phyloP scores from a whole-genome alignment of 495 filamentous ascomycete species.

The Penicillium robsamsonii region DNA sequence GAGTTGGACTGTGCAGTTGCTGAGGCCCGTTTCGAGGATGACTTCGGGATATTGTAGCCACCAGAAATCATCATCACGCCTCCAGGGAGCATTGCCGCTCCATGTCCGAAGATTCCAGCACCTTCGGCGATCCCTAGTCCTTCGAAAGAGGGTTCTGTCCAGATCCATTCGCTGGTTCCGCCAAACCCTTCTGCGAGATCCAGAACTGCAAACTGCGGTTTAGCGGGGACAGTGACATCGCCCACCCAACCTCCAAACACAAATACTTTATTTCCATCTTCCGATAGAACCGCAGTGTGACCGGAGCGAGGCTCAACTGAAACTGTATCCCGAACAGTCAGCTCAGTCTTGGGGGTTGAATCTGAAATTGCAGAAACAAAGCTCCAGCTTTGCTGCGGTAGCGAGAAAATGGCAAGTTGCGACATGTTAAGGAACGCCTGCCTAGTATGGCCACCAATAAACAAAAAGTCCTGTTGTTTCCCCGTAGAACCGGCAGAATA shows the following conservation, averaged over 20 bases:
- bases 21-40: slow-evolving; percentile 41
- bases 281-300: slow-evolving; percentile 75
- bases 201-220: slow-evolving; percentile 76
- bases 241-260: slow-evolving; percentile 92
- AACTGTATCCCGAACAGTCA: slow-evolving; percentile 39
- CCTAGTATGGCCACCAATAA: slow-evolving; percentile 84
- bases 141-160: slow-evolving; percentile 47
- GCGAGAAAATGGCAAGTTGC: slow-evolving; percentile 78
- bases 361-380: slow-evolving; percentile 64
- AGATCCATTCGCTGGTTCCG: slow-evolving; percentile 67
- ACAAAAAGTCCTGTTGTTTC: slow-evolving; percentile 69
- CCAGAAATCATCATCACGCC: slow-evolving; percentile 88
- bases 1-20: slow-evolving; percentile 37
- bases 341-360: slow-evolving; percentile 40
- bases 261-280: slow-evolving; percentile 70
- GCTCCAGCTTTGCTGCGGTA: slow-evolving; percentile 83
- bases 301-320: slow-evolving; percentile 76
- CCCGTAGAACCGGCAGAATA: slow-evolving; percentile 52
- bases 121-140: slow-evolving; percentile 45
- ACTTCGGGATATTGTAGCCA: slow-evolving; percentile 65
- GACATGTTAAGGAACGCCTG: slow-evolving; percentile 90
- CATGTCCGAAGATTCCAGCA: slow-evolving; percentile 79
- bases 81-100: slow-evolving; percentile 76
- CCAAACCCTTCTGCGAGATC: slow-evolving; percentile 68
- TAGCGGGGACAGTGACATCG: slow-evolving; percentile 66